These are phyloP conservation scores for Apiotrichum montevideense DNA, from an alignment of 1,284 basidiomycete genomes.

Conservation along the genomic window DNA sequence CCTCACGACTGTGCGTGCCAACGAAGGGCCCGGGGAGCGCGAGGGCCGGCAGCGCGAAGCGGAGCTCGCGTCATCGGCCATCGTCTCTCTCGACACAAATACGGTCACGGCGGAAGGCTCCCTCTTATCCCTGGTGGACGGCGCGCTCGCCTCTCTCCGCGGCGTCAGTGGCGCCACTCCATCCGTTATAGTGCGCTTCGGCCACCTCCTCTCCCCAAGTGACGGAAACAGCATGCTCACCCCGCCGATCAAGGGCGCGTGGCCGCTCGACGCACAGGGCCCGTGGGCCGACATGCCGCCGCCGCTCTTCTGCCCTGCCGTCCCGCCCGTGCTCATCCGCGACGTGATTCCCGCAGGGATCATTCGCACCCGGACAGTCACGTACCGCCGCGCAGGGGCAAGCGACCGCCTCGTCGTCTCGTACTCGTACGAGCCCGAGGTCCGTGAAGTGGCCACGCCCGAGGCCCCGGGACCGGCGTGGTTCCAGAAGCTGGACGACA, in stretches of 20 bases:
- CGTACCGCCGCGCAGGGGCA: conserved; percentile 2
- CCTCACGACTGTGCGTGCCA: neutral
- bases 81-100: neutral
- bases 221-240: neutral
- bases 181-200: conserved; percentile 1
- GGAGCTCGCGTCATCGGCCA: neutral
- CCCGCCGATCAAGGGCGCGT: conserved; percentile 5
- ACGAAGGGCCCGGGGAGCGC: neutral
- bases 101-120: too few species aligned
- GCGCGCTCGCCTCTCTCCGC: neutral
- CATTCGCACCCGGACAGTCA: conserved; percentile 12
- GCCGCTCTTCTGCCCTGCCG: conserved; percentile 12
- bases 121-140: neutral
- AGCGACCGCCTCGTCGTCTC: neutral
- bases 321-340: conserved; percentile 18
- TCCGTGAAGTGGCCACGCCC: neutral
- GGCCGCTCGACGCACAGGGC: neutral
- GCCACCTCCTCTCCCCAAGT: conserved; percentile 7
- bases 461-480: conserved; percentile 3
- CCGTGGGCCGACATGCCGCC: conserved; percentile 1
- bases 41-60: conserved; percentile 3
- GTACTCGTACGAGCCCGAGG: conserved; percentile 7
- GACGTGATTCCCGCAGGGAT: conserved; percentile 3
- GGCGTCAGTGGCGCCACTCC: neutral
- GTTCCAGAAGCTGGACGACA: conserved; percentile 3